Evolutionary conservation across 2,329 filamentous ascomycete species (phyloP).

Genomic region (Seiridium unicorne): DNA sequence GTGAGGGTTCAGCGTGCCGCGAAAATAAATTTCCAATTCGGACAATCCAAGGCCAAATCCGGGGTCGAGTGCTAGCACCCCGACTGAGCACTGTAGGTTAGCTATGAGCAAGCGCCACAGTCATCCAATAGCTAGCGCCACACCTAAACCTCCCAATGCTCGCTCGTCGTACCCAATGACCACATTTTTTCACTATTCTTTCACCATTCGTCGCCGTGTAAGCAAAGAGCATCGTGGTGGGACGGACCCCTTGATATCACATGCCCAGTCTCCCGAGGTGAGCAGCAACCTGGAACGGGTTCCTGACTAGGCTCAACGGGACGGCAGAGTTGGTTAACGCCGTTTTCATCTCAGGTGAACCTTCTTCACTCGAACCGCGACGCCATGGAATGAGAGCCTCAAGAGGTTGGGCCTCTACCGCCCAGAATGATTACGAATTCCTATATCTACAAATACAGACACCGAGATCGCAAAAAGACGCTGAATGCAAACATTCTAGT

Average conservation of each 20-base stretch:
- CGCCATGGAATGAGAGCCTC: background rate
- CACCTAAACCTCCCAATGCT: background rate
- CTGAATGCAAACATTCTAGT: background rate
- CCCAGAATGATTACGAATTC: background rate
- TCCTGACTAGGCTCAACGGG: background rate
- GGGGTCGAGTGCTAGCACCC: background rate
- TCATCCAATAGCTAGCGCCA: background rate
- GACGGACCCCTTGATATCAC: no score
- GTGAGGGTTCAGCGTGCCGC: background rate
- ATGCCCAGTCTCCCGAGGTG: no score
- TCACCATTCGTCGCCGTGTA: no score
- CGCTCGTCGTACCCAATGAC: no score
- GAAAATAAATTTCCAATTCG: conserved; percentile 3
- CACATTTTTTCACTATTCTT: no score
- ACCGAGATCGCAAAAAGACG: background rate
- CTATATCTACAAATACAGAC: conserved; percentile 7
- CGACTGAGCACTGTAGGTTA: background rate
- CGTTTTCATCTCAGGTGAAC: background rate
- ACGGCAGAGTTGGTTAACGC: background rate
- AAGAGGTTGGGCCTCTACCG: background rate
- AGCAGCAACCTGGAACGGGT: no score
- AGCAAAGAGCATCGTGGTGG: no score
- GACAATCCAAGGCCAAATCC: background rate
- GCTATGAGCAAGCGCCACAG: background rate
- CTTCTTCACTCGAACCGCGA: background rate